A percentile compares a stretch with the other conserved stretches of the same genome.
phyloP scores from a whole-genome alignment of 495 filamentous ascomycete genomes.

The Xylaria cubensis region DNA sequence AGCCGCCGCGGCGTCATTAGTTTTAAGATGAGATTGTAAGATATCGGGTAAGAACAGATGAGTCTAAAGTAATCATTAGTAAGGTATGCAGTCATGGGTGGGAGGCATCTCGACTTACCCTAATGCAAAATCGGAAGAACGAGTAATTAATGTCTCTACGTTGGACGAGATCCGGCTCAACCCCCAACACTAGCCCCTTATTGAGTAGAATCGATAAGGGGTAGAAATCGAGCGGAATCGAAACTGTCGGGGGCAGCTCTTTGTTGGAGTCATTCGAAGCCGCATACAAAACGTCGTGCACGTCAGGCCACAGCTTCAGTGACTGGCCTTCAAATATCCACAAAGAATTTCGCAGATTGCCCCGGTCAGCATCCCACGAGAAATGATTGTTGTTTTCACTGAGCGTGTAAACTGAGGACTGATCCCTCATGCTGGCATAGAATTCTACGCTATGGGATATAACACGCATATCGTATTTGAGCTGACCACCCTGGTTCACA shows the following conservation, averaged over 20 bases:
- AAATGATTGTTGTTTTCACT: conserved; percentile 33
- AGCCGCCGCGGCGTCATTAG: conserved; percentile 75
- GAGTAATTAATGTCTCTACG: conserved; percentile 88
- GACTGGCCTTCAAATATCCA: conserved; percentile 92
- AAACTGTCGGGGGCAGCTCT: conserved; percentile 69
- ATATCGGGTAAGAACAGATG: conserved; percentile 91
- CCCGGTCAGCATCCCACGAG: conserved; percentile 44
- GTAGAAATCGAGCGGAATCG: conserved; percentile 83
- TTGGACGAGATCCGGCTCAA: conserved; percentile 92
- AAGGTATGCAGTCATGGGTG: neutral
- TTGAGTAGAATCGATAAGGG: conserved; percentile 83
- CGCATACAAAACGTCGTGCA: conserved; percentile 81
- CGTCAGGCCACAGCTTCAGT: conserved; percentile 85
- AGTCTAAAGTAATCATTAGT: conserved; percentile 59
- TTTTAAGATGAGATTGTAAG: conserved; percentile 74
- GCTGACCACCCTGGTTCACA: conserved; percentile 71
- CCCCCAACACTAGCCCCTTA: conserved; percentile 86
- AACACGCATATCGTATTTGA: conserved; percentile 98
- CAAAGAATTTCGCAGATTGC: conserved; percentile 80
- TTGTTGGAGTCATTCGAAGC: conserved; percentile 63
- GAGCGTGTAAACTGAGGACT: conserved; percentile 56
- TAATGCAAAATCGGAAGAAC: conserved; percentile 80
- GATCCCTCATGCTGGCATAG: conserved; percentile 89
- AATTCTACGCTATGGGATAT: conserved; percentile 96
- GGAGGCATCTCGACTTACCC: conserved; percentile 57